Evolutionary conservation across 23 red algal species (phyloP), one percentile per base, ranked within the genome.

Genomic region (Gracilaria caudata): DNA sequence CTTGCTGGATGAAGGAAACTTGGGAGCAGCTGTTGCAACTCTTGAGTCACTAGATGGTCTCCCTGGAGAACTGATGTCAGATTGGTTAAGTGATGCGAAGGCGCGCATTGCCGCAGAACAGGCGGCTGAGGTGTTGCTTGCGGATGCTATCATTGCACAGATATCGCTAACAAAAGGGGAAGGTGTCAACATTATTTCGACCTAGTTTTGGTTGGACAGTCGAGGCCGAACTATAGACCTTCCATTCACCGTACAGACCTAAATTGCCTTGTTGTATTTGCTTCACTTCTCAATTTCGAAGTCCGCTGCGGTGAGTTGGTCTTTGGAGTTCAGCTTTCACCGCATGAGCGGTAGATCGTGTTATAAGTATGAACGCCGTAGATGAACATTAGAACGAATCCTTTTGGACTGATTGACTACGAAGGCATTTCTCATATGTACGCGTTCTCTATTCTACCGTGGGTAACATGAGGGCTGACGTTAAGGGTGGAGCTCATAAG

Each of bases 71-170:
- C 4, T 91, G 29, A 81, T 82, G 61, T 59, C 37, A 17, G 87
- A 91, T 40, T 91, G 87, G 87, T 3, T 91, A 20, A 13, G 65
- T 16, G 65, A 60, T 58, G 87, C 87, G 29, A 91, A 91, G 87
- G 76, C 75, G 9, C 57, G 87, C 23, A 76, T 91, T 44, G 87
- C 87, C 34, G 87, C 78, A 4, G 55, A 81, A 41, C 76, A 66
- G 12, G 87, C 77, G 3, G 87, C 87, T 33, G 77, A 82, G 49
- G 75, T 82, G 37, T 63, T 91, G 24, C 77, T 91, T 7, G 87
- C 87, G 19, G 87, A 91, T 46, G 87, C 87, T 14, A 91, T 91
- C 30, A 74, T 91, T 44, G 46, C 87, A 43, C 87, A 91, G 59
- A 72, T 66, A 71, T 39, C 85, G 28, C 47, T 89, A 44, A 89